These are phyloP conservation scores for Coemansia aciculifera DNA, from an alignment of 192 early-diverging fungal species.

Conservation along the genomic window DNA sequence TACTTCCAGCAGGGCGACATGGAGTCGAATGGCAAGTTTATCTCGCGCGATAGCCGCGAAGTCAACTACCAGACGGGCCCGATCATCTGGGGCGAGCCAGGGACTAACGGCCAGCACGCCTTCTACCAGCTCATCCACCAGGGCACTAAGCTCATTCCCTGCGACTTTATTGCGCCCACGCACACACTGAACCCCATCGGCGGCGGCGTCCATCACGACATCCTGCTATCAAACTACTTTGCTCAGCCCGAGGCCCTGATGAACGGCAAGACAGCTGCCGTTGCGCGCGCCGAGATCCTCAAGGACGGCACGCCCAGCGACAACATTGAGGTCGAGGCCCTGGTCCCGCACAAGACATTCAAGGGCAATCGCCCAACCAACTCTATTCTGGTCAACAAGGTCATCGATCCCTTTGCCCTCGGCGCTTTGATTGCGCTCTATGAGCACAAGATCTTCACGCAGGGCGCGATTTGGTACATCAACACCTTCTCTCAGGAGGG, in stretches of 20 bases:
- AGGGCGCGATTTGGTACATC: constrained; percentile 97
- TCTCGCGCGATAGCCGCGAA: constrained; percentile 75
- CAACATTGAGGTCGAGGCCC: constrained; percentile 59
- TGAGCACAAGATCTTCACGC: constrained; percentile 99
- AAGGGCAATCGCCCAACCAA: constrained; percentile 97
- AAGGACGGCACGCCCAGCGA: constrained; percentile 56
- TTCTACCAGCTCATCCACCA: constrained; percentile 99
- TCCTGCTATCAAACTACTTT: constrained; percentile 98
- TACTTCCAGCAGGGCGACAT: constrained; percentile 99
- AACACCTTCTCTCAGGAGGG: constrained; percentile 97
- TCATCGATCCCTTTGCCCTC: constrained; percentile 85
- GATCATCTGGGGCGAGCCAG: constrained; percentile 99
- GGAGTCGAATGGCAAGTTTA: constrained; percentile 98
- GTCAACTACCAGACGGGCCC: constrained; percentile 90
- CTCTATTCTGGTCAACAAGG: constrained; percentile 86
- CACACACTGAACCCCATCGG: constrained; percentile 91
- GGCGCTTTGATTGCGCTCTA: constrained; percentile 95
- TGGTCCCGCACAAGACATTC: constrained; percentile 97
- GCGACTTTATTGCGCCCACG: constrained; percentile 95
- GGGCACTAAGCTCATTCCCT: constrained; percentile 94
- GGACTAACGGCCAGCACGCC: constrained; percentile 99
- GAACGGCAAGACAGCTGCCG: constrained; percentile 81
- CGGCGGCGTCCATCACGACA: constrained; percentile 86
- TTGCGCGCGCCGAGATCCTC: constrained; percentile 79
- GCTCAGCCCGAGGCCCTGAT: constrained; percentile 98